phyloP scores from a whole-genome alignment of 345 rosid species.

The Boechera divaricarpa region DNA sequence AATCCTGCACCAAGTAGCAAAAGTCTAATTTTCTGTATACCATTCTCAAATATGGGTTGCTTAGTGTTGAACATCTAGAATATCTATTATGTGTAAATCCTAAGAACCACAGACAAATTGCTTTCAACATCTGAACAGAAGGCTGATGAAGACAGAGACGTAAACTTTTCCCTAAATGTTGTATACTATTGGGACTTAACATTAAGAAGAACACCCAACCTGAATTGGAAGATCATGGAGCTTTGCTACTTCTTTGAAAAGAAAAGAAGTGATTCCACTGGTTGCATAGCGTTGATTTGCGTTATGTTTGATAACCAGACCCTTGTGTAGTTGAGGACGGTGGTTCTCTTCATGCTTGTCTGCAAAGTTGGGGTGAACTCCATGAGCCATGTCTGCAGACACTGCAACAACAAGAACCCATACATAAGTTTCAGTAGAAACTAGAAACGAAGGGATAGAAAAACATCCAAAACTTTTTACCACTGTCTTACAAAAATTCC shows the following conservation, averaged over 20 bases:
- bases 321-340: conserved; percentile 88
- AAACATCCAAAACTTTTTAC: not conserved
- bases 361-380: conserved; percentile 84
- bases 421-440: conserved; percentile 24
- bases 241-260: conserved; percentile 88
- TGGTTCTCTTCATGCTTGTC: conserved; percentile 94
- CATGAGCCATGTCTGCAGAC: conserved; percentile 99
- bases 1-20: conserved; percentile 59
- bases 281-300: conserved; percentile 97
- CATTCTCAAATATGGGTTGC: not conserved
- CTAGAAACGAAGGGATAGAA: not conserved
- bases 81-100: not conserved
- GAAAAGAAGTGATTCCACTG: conserved; percentile 87
- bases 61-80: conserved; percentile 9
- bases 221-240: conserved; percentile 83
- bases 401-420: conserved; percentile 50
- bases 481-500: not conserved
- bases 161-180: not conserved
- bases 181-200: conserved; percentile 12
- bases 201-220: conserved; percentile 51
- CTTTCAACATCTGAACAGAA: not conserved
- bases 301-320: conserved; percentile 93
- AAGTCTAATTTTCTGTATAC: not conserved
- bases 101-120: not conserved
- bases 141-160: not conserved